phyloP scores from a whole-genome alignment of 2,329 filamentous ascomycete genomes.

The Trichophyton benhamiae region DNA sequence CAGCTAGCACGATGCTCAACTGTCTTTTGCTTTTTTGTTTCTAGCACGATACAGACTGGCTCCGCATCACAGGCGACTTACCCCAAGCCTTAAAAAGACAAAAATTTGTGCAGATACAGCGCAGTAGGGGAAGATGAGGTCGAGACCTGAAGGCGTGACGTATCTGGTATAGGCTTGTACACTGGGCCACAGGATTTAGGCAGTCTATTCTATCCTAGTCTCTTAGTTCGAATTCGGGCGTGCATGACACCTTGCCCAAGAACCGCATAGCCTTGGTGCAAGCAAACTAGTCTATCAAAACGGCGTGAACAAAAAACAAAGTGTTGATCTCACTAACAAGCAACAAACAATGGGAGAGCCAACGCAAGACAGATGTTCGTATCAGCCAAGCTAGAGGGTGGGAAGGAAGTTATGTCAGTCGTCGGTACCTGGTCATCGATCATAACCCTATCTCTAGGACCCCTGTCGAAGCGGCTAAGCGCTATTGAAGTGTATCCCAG shows the following conservation, averaged over 20 bases:
- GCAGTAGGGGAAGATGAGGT: background rate
- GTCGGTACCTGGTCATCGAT: background rate
- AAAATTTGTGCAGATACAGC: background rate
- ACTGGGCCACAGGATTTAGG: background rate
- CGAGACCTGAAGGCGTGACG: background rate
- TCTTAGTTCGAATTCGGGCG: background rate
- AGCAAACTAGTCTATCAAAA: background rate
- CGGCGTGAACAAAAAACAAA: background rate
- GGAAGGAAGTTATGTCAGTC: background rate
- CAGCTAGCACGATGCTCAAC: background rate
- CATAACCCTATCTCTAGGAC: conserved; percentile 1
- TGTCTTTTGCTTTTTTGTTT: background rate
- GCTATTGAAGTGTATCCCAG: conserved; percentile 40
- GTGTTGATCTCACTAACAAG: background rate
- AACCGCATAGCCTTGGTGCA: background rate
- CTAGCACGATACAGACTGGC: background rate
- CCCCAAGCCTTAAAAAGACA: background rate
- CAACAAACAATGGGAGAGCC: background rate
- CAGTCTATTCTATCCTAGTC: background rate
- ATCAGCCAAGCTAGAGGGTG: background rate
- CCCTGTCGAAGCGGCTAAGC: background rate
- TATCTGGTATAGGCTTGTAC: background rate
- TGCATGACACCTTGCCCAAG: background rate
- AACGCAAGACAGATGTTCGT: background rate
- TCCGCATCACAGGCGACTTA: background rate